Base-by-base conservation (phyloP, 2,329 filamentous ascomycete species). In the Kalmusia sp. region DNA sequence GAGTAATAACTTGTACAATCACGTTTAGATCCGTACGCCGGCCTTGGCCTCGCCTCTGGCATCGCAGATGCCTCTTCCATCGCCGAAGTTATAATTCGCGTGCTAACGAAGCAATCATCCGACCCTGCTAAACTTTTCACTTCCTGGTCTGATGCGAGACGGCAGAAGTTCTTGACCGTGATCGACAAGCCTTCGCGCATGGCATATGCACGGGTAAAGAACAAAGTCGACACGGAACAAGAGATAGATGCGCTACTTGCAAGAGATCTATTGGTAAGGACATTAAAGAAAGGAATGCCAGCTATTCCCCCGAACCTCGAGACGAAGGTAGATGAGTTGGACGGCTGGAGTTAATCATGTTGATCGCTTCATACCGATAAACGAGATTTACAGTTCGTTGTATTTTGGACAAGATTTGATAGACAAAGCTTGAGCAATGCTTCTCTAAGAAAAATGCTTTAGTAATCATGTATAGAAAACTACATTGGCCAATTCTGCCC, bases 11-110 rank as follows among this genome's bases (percentile, higher is more conserved):
- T 37, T 4, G 33, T 19, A 17, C 17, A 4, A 25, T 4, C 6
- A 48, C 40, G 65, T 67, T 75, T 15, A 74, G 74, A 75, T 41
- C 71, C 72, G 7, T 75, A 75, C 43, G 72, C 70, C 0, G 72
- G 72, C 2, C 62, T 73, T 1, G 72, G 72, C 15, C 66, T 75
- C 5, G 68, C 64, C 0, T 65, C 67, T 5, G 72, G 72, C 3
- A 66, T 75, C 44, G 68, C 72, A 19, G 72, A 75, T 35, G 72
- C 70, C 0, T 56, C 65, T 0, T 66, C 67, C 5, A 63, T 75
- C 1, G 59, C 69, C 0, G 54, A 64, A 3, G 62, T 69, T n/a
- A 60, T 75, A 0, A 24, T 56, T 3, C 68, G 58, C 4, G 61
- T 71, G 7, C 57, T 75, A 2, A 30, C 44, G 2, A 30, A 46